A percentile compares a stretch with the other conserved stretches of the same genome.
phyloP scores from a whole-genome alignment of 257 asterid genomes.

The Ocimum tenuiflorum region DNA sequence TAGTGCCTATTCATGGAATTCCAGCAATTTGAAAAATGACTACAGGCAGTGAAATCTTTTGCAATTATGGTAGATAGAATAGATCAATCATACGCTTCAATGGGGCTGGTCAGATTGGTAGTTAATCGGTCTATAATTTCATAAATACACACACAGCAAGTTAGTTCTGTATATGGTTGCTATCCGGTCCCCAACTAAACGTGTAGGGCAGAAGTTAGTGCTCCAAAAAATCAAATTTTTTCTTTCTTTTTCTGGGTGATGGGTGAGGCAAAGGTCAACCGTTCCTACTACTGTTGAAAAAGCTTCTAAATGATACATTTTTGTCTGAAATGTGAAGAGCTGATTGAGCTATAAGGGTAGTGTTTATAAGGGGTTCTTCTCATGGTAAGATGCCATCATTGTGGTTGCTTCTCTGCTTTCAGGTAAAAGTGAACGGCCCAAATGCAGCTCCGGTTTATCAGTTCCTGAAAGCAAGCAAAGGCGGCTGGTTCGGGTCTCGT shows the following conservation, averaged over 20 bases:
- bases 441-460: constrained; percentile 61
- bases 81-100: not conserved
- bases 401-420: too few species aligned
- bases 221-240: not conserved
- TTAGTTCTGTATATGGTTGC: not conserved
- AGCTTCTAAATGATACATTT: not conserved
- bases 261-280: not conserved
- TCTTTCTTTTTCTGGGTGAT: not conserved
- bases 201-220: constrained; percentile 2
- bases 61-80: not conserved
- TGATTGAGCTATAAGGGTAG: too few species aligned
- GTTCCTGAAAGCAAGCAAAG: constrained; percentile 68
- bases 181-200: constrained; percentile 2
- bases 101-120: not conserved
- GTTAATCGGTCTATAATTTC: not conserved
- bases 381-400: too few species aligned
- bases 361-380: too few species aligned
- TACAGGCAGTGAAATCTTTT: too few species aligned
- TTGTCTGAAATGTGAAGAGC: not conserved
- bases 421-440: constrained; percentile 54
- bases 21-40: too few species aligned
- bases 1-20: too few species aligned
- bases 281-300: not conserved
- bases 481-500: constrained; percentile 52
- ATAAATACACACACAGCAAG: not conserved